Conservation (phyloP, 768 basidiomycete genomes). For the Tulasnella calospora region DNA sequence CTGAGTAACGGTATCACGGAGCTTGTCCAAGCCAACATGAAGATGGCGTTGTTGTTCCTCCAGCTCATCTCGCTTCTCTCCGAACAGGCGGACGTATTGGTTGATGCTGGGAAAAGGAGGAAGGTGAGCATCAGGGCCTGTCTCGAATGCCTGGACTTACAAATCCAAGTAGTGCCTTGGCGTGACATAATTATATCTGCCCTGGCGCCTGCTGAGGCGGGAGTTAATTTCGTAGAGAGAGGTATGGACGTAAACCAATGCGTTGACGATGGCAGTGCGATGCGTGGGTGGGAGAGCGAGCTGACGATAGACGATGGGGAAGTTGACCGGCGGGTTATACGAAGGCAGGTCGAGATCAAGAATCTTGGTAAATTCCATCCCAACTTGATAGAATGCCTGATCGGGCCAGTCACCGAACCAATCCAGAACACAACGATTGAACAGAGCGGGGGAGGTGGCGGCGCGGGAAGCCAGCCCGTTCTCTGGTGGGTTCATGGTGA, state of each 20-base stretch:
- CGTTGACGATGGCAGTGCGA: constrained; percentile 87
- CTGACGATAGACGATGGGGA: constrained; percentile 85
- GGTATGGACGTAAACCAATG: constrained; percentile 84
- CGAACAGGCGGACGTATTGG: constrained; percentile 91
- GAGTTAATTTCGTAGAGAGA: constrained; percentile 86
- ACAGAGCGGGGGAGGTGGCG: constrained; percentile 94
- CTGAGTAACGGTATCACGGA: constrained; percentile 90
- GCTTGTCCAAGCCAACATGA: constrained; percentile 95
- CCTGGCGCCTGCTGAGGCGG: constrained; percentile 83
- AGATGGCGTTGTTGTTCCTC: constrained; percentile 98
- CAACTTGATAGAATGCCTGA: constrained; percentile 97
- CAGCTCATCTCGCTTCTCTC: constrained; percentile 93
- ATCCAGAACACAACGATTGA: constrained; percentile 98
- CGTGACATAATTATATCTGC: constrained; percentile 94
- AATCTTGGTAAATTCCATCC: constrained; percentile 90
- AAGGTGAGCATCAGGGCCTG: constrained; percentile 24
- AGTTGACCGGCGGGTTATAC: constrained; percentile 71
- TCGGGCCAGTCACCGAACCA: constrained; percentile 99
- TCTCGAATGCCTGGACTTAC: constrained; percentile 49
- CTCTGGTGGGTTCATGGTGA: constrained; percentile 98
- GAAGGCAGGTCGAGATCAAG: constrained; percentile 85
- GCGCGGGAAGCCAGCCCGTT: constrained; percentile 93
- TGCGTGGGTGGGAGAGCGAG: constrained; percentile 83
- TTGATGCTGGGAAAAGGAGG: constrained; percentile 62
- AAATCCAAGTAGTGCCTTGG: constrained; percentile 98